Percentiles rank a stretch among this genome's conserved stretches.
Evolutionary conservation across 2,329 filamentous ascomycete genomes (phyloP).

Genomic region (Colletotrichum cordylinicola): DNA sequence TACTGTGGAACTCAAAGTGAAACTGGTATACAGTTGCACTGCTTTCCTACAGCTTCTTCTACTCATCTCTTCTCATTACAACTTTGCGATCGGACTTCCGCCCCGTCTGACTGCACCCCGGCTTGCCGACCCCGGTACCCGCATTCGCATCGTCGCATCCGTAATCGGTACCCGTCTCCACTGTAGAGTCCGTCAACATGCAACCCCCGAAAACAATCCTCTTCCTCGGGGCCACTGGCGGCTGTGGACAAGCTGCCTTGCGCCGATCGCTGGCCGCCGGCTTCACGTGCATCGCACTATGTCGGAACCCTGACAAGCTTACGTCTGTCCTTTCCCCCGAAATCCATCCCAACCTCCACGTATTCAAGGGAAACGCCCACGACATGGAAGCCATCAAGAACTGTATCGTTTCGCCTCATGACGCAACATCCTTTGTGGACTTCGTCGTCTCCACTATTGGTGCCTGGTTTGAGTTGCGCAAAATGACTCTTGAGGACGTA

Average conservation of each 20-base stretch:
- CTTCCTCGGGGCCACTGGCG: slow-evolving; percentile 60
- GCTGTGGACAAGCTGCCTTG: slow-evolving; percentile 53
- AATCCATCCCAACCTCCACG: slow-evolving; percentile 40
- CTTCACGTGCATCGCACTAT: slow-evolving; percentile 53
- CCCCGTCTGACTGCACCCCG: not conserved
- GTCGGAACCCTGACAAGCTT: slow-evolving; percentile 56
- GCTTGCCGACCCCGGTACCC: not conserved
- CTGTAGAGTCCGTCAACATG: not conserved
- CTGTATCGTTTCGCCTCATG: slow-evolving; percentile 36
- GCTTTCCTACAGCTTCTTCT: not conserved
- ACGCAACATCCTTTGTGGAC: slow-evolving; percentile 44
- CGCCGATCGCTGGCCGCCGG: slow-evolving; percentile 49
- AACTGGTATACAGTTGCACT: not conserved
- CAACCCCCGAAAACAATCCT: slow-evolving; percentile 43
- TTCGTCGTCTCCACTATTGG: slow-evolving; percentile 56
- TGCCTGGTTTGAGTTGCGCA: slow-evolving; percentile 33
- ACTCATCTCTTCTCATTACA: not conserved
- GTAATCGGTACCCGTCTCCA: slow-evolving; percentile 5
- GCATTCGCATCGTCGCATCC: slow-evolving; percentile 10
- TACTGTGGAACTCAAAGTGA: not conserved
- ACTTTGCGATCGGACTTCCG: not conserved
- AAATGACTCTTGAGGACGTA: slow-evolving; percentile 47
- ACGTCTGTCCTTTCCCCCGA: slow-evolving; percentile 35
- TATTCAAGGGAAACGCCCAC: slow-evolving; percentile 55
- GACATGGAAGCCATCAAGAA: slow-evolving; percentile 40